Conservation (phyloP, 148 eudicot species). For the Camellia japonica region DNA sequence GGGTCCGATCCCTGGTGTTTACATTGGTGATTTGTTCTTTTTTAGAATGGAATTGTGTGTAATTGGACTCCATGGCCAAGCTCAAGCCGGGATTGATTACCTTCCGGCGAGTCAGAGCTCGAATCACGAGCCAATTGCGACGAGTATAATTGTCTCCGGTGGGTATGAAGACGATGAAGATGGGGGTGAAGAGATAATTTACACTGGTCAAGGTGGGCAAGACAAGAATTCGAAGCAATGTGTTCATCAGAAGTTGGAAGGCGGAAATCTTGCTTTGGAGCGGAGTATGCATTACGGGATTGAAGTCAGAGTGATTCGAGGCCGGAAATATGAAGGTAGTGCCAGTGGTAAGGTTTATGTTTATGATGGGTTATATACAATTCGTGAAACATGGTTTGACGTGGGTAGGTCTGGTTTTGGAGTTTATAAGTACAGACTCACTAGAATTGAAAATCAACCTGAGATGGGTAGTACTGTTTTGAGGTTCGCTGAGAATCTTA, state of each 20-base stretch:
- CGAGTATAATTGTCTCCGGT: slow-evolving; percentile 80
- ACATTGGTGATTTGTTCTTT: slow-evolving; percentile 69
- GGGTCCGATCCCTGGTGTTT: slow-evolving; percentile 66
- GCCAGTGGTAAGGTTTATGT: slow-evolving; percentile 66
- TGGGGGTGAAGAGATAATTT: slow-evolving; percentile 62
- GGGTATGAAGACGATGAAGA: slow-evolving; percentile 95
- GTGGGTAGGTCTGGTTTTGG: slow-evolving; percentile 90
- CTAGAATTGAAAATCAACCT: slow-evolving; percentile 68
- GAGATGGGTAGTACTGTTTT: slow-evolving; percentile 82
- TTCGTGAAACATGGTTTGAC: slow-evolving; percentile 79
- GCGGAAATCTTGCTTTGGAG: slow-evolving; percentile 76
- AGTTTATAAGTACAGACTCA: slow-evolving; percentile 73
- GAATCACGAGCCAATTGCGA: slow-evolving; percentile 80
- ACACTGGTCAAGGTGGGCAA: slow-evolving; percentile 87
- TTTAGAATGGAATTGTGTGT: slow-evolving; percentile 82
- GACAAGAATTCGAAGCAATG: slow-evolving; percentile 54
- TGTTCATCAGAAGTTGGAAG: slow-evolving; percentile 61
- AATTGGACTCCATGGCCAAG: slow-evolving; percentile 73
- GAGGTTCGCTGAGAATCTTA: slow-evolving; percentile 53
- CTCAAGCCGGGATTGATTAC: slow-evolving; percentile 83
- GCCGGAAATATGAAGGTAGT: slow-evolving; percentile 57
- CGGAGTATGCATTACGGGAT: slow-evolving; percentile 81
- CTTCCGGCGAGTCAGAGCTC: slow-evolving; percentile 60
- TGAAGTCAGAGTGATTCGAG: slow-evolving; percentile 83
- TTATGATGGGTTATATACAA: slow-evolving; percentile 80